Evolutionary conservation across 2,329 filamentous ascomycete genomes (phyloP), one percentile per base, ranked within the genome.

Genomic region (Fusarium albosuccineum): DNA sequence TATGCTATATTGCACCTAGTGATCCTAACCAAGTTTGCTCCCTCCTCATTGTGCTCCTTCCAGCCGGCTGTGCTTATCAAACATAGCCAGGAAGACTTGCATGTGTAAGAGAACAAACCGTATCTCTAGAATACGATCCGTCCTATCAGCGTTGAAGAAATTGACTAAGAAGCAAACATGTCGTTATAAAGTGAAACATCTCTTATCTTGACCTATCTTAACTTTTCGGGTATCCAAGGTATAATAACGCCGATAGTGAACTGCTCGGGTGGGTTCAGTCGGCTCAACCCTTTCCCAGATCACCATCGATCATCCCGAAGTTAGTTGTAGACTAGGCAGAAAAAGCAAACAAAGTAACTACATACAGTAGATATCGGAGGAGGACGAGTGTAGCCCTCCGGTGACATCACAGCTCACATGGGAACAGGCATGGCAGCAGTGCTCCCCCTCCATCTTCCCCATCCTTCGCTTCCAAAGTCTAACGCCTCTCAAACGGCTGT

Each of bases 191-290:
- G 29, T 16, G 7, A 22, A 26, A 11, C 46, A 39, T 40, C n/a
- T 16, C 11, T 40, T 34, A 30, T 55, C 22, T 26, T 9, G 29
- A n/a, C 11, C 36, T 34, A 30, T 55, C 22, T 26, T 9, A 29
- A n/a, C 49, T 26, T n/a, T 11, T 53, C 36, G 64, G 34, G 44
- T 40, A 56, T 22, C 17, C 5, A 44, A 67, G 34, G 42, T 42
- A 54, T 46, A 51, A 14, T 9, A 13, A n/a, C 26, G 9, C 36
- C n/a, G 26, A 16, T 13, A 26, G 10, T 46, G 30, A 57, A 49
- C 40, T 16, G 37, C 39, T 33, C 16, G 22, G 26, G 41, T 53
- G 42, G 55, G 17, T 57, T 51, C 9, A 37, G 13, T 53, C 42
- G 50, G 48, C 51, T 53, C 42, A 55, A 57, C 13, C 30, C 17